These are phyloP conservation scores for Xylaria flabelliformis DNA, from an alignment of 495 filamentous ascomycete species.

Conservation along the genomic window DNA sequence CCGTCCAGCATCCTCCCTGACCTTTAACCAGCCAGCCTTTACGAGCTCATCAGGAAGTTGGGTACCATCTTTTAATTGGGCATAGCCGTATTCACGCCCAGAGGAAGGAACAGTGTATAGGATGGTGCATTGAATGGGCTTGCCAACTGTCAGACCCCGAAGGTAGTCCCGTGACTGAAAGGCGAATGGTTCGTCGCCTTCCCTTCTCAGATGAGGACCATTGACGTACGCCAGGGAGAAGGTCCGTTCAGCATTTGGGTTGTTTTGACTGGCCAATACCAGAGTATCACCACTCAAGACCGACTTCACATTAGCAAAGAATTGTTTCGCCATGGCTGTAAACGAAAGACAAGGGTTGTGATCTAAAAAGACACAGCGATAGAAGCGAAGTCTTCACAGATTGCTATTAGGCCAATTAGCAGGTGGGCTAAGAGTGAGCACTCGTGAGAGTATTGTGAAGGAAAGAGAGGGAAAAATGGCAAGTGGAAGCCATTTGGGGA, in stretches of 20 bases:
- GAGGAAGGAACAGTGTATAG: slow-evolving; percentile 82
- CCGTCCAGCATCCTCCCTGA: slow-evolving; percentile 89
- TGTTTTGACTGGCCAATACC: slow-evolving; percentile 73
- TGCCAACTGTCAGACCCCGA: slow-evolving; percentile 81
- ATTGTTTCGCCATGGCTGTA: slow-evolving; percentile 50
- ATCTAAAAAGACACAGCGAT: slow-evolving; percentile 4
- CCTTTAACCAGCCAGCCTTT: slow-evolving; percentile 85
- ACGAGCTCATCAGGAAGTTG: slow-evolving; percentile 79
- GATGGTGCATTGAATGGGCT: slow-evolving; percentile 81
- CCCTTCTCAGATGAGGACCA: slow-evolving; percentile 82
- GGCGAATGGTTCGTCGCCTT: slow-evolving; percentile 89
- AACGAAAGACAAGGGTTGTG: slow-evolving; percentile 16
- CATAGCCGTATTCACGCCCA: slow-evolving; percentile 85
- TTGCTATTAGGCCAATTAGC: background rate
- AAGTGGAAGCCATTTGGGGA: background rate
- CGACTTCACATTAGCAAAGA: slow-evolving; percentile 84
- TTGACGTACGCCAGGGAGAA: slow-evolving; percentile 91
- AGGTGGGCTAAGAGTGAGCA: background rate
- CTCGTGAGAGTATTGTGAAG: background rate
- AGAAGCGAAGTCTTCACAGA: slow-evolving; percentile 36
- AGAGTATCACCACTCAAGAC: slow-evolving; percentile 93
- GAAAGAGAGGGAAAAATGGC: background rate
- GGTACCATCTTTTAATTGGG: slow-evolving; percentile 74
- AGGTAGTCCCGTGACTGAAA: slow-evolving; percentile 95
- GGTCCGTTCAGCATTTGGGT: slow-evolving; percentile 78